Conservation (phyloP, 2,329 filamentous ascomycete species). For the Curvularia eragrostidis region DNA sequence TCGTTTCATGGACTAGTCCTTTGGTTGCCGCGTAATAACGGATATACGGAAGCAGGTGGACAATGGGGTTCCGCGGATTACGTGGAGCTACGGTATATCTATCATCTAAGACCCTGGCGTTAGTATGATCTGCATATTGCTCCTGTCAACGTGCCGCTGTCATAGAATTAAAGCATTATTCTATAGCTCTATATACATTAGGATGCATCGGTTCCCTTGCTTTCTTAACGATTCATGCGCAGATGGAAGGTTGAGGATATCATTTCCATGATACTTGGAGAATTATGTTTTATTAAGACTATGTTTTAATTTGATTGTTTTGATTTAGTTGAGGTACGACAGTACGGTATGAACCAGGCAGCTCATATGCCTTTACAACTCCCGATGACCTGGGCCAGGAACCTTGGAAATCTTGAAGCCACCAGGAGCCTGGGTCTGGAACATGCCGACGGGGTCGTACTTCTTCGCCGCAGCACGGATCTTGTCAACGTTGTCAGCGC, state of each 20-base stretch:
- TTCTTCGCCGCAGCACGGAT: conserved; percentile 43
- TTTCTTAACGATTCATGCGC: neutral
- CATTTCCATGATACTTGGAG: neutral
- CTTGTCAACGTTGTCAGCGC: conserved; percentile 44
- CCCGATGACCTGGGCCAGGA: neutral
- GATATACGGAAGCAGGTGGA: neutral
- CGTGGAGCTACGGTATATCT: neutral
- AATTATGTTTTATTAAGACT: neutral
- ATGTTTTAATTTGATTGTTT: neutral
- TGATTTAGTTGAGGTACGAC: neutral
- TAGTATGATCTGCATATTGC: neutral
- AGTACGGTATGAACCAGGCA: neutral
- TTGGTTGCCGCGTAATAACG: neutral
- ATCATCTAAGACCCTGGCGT: neutral
- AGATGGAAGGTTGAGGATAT: neutral
- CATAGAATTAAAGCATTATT: neutral
- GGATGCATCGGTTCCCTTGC: neutral
- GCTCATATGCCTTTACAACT: neutral
- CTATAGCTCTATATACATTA: neutral
- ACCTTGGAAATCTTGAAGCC: conserved; percentile 51
- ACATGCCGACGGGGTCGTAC: conserved; percentile 52
- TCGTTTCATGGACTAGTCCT: neutral
- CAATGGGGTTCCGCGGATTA: neutral
- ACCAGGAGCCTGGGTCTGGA: conserved; percentile 51
- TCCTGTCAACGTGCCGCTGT: too few relatives aligned